A percentile compares a stretch with the other conserved stretches of the same genome.
phyloP scores from a whole-genome alignment of 805 yeast genomes.

The Yarrowia keelungensis region DNA sequence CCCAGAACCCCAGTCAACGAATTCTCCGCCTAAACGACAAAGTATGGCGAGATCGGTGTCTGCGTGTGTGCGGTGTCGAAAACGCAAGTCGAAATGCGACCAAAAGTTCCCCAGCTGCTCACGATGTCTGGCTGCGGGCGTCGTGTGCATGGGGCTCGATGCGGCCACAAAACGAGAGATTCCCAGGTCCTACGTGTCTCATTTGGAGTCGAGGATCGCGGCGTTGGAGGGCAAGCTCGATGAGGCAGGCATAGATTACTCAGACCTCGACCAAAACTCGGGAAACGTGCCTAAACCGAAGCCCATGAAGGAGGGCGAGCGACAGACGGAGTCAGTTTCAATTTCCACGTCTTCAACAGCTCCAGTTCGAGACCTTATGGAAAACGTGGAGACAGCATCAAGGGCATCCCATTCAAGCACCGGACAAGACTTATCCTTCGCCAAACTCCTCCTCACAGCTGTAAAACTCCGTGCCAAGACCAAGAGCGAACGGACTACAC shows the following conservation, averaged over 20 bases:
- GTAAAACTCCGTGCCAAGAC: conserved; percentile 55
- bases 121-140: conserved; percentile 67
- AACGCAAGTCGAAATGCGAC: conserved; percentile 70
- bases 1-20: not conserved
- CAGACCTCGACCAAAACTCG: not conserved
- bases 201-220: conserved; percentile 62
- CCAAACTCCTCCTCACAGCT: conserved; percentile 78
- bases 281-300: not conserved
- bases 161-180: conserved; percentile 88
- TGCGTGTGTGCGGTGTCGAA: conserved; percentile 84
- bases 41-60: conserved; percentile 68
- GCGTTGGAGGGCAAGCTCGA: conserved; percentile 48
- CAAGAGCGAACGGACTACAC: conserved; percentile 6
- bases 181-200: conserved; percentile 73
- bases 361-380: conserved; percentile 38
- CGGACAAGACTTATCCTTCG: conserved; percentile 63
- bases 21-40: not conserved
- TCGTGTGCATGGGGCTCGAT: conserved; percentile 81
- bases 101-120: conserved; percentile 71
- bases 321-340: no score
- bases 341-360: not conserved
- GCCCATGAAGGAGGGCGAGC: not conserved
- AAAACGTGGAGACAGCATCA: conserved; percentile 44
- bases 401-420: conserved; percentile 43
- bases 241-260: conserved; percentile 1